Percentiles rank a stretch among this genome's conserved stretches.
phyloP scores from a whole-genome alignment of 768 basidiomycete genomes.

The Termitomyces eurrhizus region DNA sequence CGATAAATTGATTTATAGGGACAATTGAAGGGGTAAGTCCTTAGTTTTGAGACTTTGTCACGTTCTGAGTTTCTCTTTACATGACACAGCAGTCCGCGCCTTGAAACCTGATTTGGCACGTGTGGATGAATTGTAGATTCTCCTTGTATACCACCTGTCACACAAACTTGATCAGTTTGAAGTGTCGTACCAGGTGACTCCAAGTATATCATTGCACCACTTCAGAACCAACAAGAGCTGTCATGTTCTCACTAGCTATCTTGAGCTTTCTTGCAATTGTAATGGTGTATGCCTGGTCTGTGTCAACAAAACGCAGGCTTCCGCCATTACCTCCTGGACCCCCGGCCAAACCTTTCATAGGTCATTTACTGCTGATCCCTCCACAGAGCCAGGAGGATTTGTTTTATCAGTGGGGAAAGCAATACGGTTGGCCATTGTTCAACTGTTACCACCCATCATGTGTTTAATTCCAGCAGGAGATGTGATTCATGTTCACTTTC shows the following conservation, averaged over 20 bases:
- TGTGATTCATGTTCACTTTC: slow-evolving; percentile 11
- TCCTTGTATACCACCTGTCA: neutral
- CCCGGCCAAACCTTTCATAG: slow-evolving; percentile 15
- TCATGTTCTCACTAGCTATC: neutral
- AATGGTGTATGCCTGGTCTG: neutral
- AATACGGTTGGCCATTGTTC: slow-evolving; percentile 7
- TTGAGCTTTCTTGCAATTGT: neutral
- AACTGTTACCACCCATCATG: neutral
- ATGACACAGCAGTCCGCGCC: too few species aligned
- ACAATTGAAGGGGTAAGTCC: too few species aligned
- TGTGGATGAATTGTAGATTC: neutral
- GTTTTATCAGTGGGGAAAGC: slow-evolving; percentile 16
- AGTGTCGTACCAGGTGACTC: neutral
- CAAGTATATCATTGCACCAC: neutral
- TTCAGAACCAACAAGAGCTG: neutral
- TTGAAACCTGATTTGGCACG: too few species aligned
- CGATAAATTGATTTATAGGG: too few species aligned
- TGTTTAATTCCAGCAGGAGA: slow-evolving; percentile 4
- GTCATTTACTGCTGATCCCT: slow-evolving; percentile 13
- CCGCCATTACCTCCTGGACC: slow-evolving; percentile 17
- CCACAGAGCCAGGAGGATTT: slow-evolving; percentile 7
- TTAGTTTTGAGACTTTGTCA: too few species aligned
- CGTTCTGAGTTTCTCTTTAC: too few species aligned
- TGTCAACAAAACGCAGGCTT: neutral
- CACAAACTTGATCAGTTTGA: neutral